phyloP scores from a whole-genome alignment of 805 yeast species.

The Jamesozyma lodderae region DNA sequence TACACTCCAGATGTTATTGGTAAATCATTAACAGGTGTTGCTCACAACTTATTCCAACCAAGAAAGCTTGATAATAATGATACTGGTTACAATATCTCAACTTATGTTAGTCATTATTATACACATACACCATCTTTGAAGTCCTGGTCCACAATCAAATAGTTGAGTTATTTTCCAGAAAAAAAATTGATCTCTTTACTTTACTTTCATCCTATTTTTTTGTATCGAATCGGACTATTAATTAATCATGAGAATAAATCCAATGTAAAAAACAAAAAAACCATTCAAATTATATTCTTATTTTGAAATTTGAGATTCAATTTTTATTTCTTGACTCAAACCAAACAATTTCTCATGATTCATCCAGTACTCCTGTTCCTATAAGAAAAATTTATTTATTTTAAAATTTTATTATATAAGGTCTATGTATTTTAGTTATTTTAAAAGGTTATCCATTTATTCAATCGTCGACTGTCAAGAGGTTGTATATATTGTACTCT shows the following conservation, averaged over 20 bases:
- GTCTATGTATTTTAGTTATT: constrained; percentile 18
- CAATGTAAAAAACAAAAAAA: background rate
- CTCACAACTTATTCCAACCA: constrained; percentile 81
- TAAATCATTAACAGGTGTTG: constrained; percentile 31
- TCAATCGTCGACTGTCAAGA: no score
- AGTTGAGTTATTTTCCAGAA: constrained; percentile 4
- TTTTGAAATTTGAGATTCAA: no score
- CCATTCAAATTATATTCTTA: background rate
- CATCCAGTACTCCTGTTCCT: no score
- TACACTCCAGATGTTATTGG: constrained; percentile 34
- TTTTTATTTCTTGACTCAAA: no score
- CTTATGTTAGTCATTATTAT: constrained; percentile 31
- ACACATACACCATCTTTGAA: constrained; percentile 44
- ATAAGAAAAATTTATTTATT: background rate
- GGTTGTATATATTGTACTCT: no score
- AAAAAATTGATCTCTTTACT: background rate
- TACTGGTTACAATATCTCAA: constrained; percentile 47
- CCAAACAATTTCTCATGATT: no score
- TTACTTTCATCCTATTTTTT: background rate
- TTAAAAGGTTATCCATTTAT: constrained; percentile 5
- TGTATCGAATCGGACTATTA: background rate
- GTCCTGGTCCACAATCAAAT: constrained; percentile 46
- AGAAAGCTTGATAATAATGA: constrained; percentile 74
- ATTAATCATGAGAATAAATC: background rate
- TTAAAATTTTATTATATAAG: constrained; percentile 7